These are phyloP conservation scores for Xylariaceae sp. DNA, from an alignment of 2,329 filamentous ascomycete species.

Conservation along the genomic window DNA sequence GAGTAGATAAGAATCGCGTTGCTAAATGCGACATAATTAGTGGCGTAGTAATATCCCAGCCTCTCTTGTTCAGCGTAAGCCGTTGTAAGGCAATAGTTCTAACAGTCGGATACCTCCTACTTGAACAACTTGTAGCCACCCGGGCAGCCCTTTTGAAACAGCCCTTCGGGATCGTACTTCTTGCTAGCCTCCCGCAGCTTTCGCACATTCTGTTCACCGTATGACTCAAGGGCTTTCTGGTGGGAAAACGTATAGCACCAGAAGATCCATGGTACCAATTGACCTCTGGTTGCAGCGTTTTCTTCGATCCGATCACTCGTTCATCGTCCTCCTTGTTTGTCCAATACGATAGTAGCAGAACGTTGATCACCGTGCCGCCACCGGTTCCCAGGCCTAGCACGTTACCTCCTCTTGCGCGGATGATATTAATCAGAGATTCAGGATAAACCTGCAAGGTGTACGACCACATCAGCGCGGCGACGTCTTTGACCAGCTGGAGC, in stretches of 20 bases:
- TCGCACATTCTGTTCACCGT: slow-evolving; percentile 15
- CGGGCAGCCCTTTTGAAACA: slow-evolving; percentile 11
- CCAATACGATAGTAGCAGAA: slow-evolving; percentile 18
- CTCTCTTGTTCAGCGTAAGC: no score
- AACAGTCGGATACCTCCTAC: no score
- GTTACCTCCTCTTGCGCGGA: slow-evolving; percentile 15
- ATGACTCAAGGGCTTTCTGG: slow-evolving; percentile 21
- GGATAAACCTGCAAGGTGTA: slow-evolving; percentile 20
- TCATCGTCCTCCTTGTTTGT: slow-evolving; percentile 17
- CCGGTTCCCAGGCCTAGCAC: slow-evolving; percentile 15
- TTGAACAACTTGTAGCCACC: slow-evolving; percentile 13
- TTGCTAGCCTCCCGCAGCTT: slow-evolving; percentile 7
- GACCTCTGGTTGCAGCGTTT: slow-evolving; percentile 13
- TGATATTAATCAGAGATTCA: slow-evolving; percentile 15
- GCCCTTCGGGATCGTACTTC: slow-evolving; percentile 15
- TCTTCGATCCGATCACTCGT: slow-evolving; percentile 11
- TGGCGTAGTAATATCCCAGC: no score
- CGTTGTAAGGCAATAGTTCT: no score
- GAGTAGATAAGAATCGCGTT: no score
- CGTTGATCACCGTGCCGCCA: slow-evolving; percentile 17
- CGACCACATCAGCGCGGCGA: slow-evolving; percentile 15
- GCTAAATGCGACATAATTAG: no score
- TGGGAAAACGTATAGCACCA: slow-evolving; percentile 21
- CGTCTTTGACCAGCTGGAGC: slow-evolving; percentile 13
- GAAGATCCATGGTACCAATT: slow-evolving; percentile 17